Evolutionary conservation across 257 asterid genomes (phyloP), one percentile per base, ranked within the genome.

Genomic region (Primulina eburnea): DNA sequence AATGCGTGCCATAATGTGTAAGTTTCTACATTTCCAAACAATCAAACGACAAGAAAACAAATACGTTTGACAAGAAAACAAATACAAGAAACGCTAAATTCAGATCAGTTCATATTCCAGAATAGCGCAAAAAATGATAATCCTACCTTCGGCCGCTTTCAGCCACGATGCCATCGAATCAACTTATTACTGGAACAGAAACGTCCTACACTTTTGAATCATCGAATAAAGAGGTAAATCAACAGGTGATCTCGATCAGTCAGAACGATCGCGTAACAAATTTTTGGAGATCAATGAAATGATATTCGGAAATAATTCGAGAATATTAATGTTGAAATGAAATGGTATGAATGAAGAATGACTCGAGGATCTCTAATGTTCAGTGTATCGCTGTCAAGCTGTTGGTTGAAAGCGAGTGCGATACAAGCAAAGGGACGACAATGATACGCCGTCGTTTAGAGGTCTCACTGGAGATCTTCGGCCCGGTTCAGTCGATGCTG

Each of bases 121-220:
- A 79, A 67, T 58, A 57, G 52, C 59, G 67, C 78, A 74, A 24
- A 59, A 65, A 14, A 16, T 32, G 26, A 40, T 28, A 59, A 34
- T 21, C 79, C 64, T 71, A 93, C 99, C 99, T 93, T 93, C 97
- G 70, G 99, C 99, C 32, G 97, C 97, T 87, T 87, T 90, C 76
- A 93, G 88, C 99, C 97, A 93, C 65, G 93, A 79, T 21, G 89
- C 89, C 93, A 87, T 87, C 43, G 70, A 56, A 70, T 69, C 37
- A 73, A 34, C 16, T 69, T 38, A 75, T 67, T 65, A 71, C 70
- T 17, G 70, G 28, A 71, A 75, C 71, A 37, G 10, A 32, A 75
- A 76, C 76, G 65, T 71, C 67, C 74, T 67, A 59, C 50, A 64
- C 59, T 38, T 77, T 52, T 40, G 33, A 77, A 81, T 66, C 86